Conservation (phyloP, 164 flowering plant genomes). For the Buxus sempervirens region DNA sequence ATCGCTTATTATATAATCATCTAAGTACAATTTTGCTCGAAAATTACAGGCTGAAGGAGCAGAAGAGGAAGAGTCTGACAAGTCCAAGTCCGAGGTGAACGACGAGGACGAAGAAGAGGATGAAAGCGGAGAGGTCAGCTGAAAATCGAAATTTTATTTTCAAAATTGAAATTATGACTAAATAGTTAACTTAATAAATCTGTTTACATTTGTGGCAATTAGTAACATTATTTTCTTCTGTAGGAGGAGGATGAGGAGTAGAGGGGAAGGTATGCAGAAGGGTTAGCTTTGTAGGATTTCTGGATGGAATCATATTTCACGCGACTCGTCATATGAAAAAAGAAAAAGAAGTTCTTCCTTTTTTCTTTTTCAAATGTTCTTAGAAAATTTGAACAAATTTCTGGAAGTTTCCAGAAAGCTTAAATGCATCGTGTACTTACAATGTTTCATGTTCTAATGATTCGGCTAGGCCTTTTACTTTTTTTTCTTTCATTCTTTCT, state of each 20-base stretch:
- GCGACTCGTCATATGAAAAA: background rate
- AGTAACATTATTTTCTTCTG: background rate
- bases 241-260: constrained; percentile 4
- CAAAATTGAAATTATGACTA: no score
- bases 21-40: no score
- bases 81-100: constrained; percentile 47
- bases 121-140: constrained; percentile 23
- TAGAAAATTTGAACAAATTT: background rate
- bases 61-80: constrained; percentile 47
- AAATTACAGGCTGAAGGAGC: constrained; percentile 27
- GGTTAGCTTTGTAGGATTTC: background rate
- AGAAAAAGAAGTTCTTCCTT: background rate
- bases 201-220: no score
- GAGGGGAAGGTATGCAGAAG: background rate
- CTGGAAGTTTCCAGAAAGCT: background rate
- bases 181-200: no score
- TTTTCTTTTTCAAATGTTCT: background rate
- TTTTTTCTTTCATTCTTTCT: background rate
- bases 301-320: no score
- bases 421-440: background rate
- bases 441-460: background rate
- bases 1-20: no score
- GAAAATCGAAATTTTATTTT: background rate
- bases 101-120: constrained; percentile 42
- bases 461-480: background rate